Evolutionary conservation across 2,329 filamentous ascomycete species (phyloP), one percentile per base, ranked within the genome.

Genomic region (Zasmidium citrigriseum): DNA sequence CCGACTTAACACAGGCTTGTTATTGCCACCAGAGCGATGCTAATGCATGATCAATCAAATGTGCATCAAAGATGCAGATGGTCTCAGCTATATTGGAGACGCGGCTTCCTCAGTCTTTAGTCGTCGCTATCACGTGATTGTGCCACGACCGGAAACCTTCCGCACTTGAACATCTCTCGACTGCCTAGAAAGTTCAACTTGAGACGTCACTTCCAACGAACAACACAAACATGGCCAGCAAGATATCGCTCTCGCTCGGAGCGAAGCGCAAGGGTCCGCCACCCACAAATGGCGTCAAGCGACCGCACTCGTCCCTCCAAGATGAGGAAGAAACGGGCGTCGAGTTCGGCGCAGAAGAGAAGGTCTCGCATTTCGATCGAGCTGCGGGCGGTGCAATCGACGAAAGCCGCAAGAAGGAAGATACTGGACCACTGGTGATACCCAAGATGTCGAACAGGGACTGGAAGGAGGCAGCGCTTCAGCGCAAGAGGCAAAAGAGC

Each of bases 381-480:
- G 70, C 75, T 49, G 77, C 76, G 23, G 80, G 82, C 64, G 76
- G 83, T 25, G 83, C 80, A 12, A 72, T 83, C 54, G 74, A 76
- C 54, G 74, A 72, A 57, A 72, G 48, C 24, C 69, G 67, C 20
- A 60, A 66, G 47, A 68, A 70, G 57, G 65, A 70, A 34, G 72
- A 76, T 46, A 59, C 72, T 66, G 79, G 66, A 23, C 77, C 78
- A 7, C 77, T 85, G 46, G 76, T 89, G 18, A 90, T 91, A 63
- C 76, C 79, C 25, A 76, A 76, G 41, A 78, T 83, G 66, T 75
- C 77, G 62, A 89, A 89, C 72, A 78, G 82, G 54, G 83, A 89
- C 75, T 88, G 86, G 86, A 79, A 82, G 66, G 78, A 80, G 58
- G 83, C 86, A 57, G 75, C 68, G 48, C 66, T 77, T 57, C 67